phyloP scores from a whole-genome alignment of 2,329 filamentous ascomycete species.

The Chaetomium olivaceum region DNA sequence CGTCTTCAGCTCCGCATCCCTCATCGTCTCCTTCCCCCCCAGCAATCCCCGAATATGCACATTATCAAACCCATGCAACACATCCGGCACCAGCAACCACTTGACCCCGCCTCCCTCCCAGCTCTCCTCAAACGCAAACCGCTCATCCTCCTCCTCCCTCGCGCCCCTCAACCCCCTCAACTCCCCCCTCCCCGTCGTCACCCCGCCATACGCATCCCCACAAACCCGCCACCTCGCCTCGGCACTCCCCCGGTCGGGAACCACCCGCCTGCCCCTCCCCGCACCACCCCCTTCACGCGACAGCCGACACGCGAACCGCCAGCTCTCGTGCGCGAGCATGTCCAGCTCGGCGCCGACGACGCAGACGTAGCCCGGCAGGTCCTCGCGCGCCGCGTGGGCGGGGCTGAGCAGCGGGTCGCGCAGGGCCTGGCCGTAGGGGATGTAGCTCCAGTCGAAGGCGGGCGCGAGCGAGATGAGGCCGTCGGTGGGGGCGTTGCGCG shows the following conservation, averaged over 20 bases:
- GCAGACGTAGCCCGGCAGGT: constrained; percentile 46
- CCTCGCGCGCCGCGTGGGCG: constrained; percentile 34
- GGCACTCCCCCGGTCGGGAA: constrained; percentile 20
- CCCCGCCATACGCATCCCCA: constrained; percentile 14
- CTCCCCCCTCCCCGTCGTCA: constrained; percentile 7
- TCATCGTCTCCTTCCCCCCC: constrained; percentile 36
- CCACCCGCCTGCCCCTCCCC: constrained; percentile 29
- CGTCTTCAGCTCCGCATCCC: constrained; percentile 38
- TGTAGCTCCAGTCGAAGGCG: constrained; percentile 46
- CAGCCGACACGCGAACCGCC: constrained; percentile 41
- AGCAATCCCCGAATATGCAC: constrained; percentile 34
- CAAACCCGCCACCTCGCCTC: constrained; percentile 19
- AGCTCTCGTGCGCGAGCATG: constrained; percentile 47
- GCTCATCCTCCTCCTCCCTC: constrained; percentile 33
- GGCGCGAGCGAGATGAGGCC: constrained; percentile 35
- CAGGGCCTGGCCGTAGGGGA: constrained; percentile 41
- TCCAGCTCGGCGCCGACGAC: constrained; percentile 49
- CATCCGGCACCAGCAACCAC: constrained; percentile 47
- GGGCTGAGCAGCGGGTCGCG: constrained; percentile 48
- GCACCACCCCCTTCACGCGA: constrained; percentile 30
- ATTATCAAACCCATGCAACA: constrained; percentile 45
- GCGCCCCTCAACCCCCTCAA: constrained; percentile 21
- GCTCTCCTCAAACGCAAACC: constrained; percentile 37
- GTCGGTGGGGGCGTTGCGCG: constrained; percentile 36
- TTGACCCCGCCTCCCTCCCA: constrained; percentile 36